Evolutionary conservation across 2,329 filamentous ascomycete genomes (phyloP).

Genomic region (Mycosphaerella sp.): DNA sequence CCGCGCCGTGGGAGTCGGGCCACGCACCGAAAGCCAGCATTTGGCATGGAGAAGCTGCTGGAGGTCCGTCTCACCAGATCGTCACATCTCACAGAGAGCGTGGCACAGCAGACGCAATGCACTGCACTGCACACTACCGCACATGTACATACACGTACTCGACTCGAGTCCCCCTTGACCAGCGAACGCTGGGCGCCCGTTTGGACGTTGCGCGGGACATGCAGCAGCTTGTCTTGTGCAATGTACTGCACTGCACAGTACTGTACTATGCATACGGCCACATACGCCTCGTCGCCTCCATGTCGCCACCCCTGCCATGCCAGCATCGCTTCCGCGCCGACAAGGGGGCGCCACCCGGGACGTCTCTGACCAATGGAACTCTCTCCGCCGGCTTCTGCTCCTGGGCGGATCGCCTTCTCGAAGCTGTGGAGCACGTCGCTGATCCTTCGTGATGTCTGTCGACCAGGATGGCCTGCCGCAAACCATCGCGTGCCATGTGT

Average conservation of each 20-base stretch:
- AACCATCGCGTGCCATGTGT: background rate
- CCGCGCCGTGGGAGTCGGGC: constrained; percentile 1
- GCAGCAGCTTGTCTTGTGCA: too few species aligned
- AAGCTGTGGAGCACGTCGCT: background rate
- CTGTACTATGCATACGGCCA: background rate
- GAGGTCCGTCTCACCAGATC: background rate
- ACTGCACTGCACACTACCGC: too few species aligned
- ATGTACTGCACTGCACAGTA: too few species aligned
- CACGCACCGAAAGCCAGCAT: background rate
- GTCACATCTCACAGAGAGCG: background rate
- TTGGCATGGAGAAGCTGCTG: background rate
- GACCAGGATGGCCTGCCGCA: too few species aligned
- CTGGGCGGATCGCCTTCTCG: background rate
- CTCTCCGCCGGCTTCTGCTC: background rate
- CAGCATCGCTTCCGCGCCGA: background rate
- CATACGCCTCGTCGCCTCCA: background rate
- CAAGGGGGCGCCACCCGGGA: background rate
- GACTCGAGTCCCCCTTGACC: background rate
- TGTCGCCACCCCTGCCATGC: constrained; percentile 1
- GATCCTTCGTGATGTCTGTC: background rate
- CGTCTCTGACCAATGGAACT: background rate
- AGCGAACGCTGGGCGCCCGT: background rate
- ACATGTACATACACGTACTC: background rate
- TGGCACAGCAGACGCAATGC: background rate
- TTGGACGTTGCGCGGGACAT: background rate